Evolutionary conservation across 2,329 filamentous ascomycete species (phyloP).

Genomic region (Epichloe gansuensis): DNA sequence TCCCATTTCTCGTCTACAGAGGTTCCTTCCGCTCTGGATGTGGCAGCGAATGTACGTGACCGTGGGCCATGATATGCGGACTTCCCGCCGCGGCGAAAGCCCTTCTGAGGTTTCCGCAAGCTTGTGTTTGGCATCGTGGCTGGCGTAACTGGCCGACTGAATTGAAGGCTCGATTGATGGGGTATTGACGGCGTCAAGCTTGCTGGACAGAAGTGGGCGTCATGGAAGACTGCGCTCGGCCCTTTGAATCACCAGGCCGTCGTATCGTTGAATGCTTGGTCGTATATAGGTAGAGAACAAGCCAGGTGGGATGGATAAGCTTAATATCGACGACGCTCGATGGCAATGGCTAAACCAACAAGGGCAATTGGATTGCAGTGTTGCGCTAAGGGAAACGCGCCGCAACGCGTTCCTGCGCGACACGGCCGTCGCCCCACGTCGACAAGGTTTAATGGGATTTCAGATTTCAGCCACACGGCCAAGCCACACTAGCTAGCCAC

Average conservation of each 20-base stretch:
- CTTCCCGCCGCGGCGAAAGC: slow-evolving; percentile 57
- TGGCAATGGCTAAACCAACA: not conserved
- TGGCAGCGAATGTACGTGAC: slow-evolving; percentile 67
- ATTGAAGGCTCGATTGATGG: slow-evolving; percentile 10
- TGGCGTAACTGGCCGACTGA: not conserved
- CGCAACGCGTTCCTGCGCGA: slow-evolving; percentile 18
- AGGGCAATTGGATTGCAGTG: not conserved
- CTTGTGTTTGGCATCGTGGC: slow-evolving; percentile 44
- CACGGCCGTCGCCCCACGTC: slow-evolving; percentile 12
- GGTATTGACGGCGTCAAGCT: slow-evolving; percentile 8
- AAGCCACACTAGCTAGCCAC: not conserved
- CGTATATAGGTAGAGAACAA: not conserved
- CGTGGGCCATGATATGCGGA: slow-evolving; percentile 55
- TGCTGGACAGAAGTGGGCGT: slow-evolving; percentile 6
- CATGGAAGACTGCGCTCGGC: slow-evolving; percentile 8
- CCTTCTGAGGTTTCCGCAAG: slow-evolving; percentile 48
- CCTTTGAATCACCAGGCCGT: not conserved
- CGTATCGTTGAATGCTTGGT: not conserved
- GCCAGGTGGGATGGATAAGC: not conserved
- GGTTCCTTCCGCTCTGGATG: slow-evolving; percentile 68
- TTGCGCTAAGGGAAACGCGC: slow-evolving; percentile 19
- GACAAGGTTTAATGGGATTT: slow-evolving; percentile 20
- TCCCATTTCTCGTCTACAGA: slow-evolving; percentile 90
- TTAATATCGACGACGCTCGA: not conserved
- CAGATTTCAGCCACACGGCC: slow-evolving; percentile 7